Evolutionary conservation across 2,329 filamentous ascomycete genomes (phyloP).

Genomic region (Dothistroma pini): DNA sequence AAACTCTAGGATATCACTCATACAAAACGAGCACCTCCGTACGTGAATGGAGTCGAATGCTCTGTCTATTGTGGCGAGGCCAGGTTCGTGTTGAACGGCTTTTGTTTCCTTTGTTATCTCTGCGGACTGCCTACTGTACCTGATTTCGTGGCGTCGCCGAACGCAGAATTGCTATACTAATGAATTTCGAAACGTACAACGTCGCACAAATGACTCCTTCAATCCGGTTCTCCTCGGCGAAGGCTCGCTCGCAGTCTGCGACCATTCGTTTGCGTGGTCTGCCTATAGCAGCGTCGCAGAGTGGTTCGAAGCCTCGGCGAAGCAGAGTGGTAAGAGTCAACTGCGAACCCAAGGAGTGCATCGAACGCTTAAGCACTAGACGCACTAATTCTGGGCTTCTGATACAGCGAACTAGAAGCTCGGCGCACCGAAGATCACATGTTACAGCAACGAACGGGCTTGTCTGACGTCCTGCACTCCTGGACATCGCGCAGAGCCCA

Average conservation of each 20-base stretch:
- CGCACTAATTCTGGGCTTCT: background rate
- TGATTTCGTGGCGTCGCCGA: background rate
- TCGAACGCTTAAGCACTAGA: background rate
- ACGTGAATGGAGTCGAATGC: background rate
- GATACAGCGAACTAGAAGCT: background rate
- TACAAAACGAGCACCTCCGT: no score
- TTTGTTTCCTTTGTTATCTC: background rate
- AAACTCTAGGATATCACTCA: no score
- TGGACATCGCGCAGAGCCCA: background rate
- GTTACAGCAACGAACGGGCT: background rate
- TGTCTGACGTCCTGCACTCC: constrained; percentile 3
- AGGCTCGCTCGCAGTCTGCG: background rate
- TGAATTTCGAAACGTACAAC: background rate
- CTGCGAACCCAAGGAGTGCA: constrained; percentile 4
- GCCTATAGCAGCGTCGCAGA: background rate
- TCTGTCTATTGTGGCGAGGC: background rate
- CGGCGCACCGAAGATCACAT: background rate
- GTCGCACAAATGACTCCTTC: background rate
- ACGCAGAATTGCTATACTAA: background rate
- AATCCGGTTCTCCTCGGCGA: background rate
- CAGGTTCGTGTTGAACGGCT: background rate
- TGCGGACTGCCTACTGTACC: no score
- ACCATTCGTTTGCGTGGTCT: background rate
- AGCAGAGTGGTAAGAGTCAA: background rate
- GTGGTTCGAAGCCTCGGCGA: background rate